Conservation (phyloP, 139 green algal species). For the Auxenochlorella protothecoides region DNA sequence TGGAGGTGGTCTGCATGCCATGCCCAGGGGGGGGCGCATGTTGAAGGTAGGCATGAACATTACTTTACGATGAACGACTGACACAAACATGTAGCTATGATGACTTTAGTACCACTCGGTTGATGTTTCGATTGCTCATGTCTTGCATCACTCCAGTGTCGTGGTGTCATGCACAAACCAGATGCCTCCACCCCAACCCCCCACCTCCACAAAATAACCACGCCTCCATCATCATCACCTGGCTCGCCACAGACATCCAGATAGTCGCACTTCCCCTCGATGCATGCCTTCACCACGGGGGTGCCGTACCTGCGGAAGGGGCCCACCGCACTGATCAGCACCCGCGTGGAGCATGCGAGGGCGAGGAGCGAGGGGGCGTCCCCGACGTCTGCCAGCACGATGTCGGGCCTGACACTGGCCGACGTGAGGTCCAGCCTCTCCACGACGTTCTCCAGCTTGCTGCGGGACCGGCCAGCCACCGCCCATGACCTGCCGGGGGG, state of each 20-base stretch:
- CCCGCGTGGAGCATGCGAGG: constrained; percentile 5
- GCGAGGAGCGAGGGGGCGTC: constrained; percentile 19
- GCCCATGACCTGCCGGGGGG: background rate
- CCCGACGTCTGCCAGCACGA: constrained; percentile 35
- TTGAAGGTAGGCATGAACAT: too few relatives aligned
- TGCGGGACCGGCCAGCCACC: background rate
- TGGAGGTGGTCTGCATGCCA: background rate
- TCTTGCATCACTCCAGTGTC: too few relatives aligned
- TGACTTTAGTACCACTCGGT: too few relatives aligned
- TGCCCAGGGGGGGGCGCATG: too few relatives aligned
- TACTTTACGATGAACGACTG: too few relatives aligned
- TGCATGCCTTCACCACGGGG: constrained; percentile 33
- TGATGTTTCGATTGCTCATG: too few relatives aligned
- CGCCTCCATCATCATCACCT: constrained; percentile 14
- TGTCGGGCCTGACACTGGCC: background rate
- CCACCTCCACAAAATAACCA: background rate
- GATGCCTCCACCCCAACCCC: too few relatives aligned
- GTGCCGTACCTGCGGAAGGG: constrained; percentile 43
- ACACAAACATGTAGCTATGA: too few relatives aligned
- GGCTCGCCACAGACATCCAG: constrained; percentile 61
- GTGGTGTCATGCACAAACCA: too few relatives aligned
- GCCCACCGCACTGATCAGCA: constrained; percentile 54
- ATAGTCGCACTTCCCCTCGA: constrained; percentile 38
- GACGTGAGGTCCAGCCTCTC: constrained; percentile 14
- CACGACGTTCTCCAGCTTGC: background rate